Base-by-base conservation (phyloP, 1,139 yeast genomes). In the Kurtzmaniella natalensis region DNA sequence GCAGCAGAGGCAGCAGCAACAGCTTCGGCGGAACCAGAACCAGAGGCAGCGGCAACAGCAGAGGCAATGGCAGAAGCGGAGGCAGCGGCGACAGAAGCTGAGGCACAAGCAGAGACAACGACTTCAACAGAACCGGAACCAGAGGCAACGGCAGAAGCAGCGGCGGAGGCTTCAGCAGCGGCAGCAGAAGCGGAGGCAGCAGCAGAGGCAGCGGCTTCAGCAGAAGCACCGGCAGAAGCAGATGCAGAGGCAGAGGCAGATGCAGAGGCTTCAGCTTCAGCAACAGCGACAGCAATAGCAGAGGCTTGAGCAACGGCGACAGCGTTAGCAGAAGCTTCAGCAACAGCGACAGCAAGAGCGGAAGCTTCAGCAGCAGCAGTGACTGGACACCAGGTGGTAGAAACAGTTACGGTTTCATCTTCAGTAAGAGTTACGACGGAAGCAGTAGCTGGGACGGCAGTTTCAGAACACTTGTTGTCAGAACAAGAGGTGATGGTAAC, bases 1-100 rank as follows among this genome's bases (percentile, higher is more conserved):
- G n/a, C n/a, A n/a, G n/a, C 25, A 22, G 25, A 7, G 38, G 72
- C 59, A 43, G 68, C 64, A 34, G 50, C 34, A 30, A 47, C 42
- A 27, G 53, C 45, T 35, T 64, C 53, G 30, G 36, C 36, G 19
- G 55, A 21, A 21, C 13, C 24, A 21, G 13, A n/a, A 13, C 13
- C 24, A 21, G 24, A 21, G 9, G 24, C 24, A 21, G 13, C 24
- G 10, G 24, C 24, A 21, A n/a, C n/a, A n/a, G n/a, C n/a, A n/a
- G n/a, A n/a, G n/a, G n/a, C n/a, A n/a, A n/a, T n/a, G n/a, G n/a
- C n/a, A n/a, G n/a, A n/a, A n/a, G n/a, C n/a, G 28, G 38, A 18
- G 18, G 43, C 17, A 24, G 40, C 37, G 33, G 52, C 9, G 21
- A 7, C 8, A 19, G 38, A 32, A 20, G 31, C 33, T 32, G 39